Evolutionary conservation across 345 rosid species (phyloP), one percentile per base, ranked within the genome.

Genomic region (Xanthoceras sorbifolium): DNA sequence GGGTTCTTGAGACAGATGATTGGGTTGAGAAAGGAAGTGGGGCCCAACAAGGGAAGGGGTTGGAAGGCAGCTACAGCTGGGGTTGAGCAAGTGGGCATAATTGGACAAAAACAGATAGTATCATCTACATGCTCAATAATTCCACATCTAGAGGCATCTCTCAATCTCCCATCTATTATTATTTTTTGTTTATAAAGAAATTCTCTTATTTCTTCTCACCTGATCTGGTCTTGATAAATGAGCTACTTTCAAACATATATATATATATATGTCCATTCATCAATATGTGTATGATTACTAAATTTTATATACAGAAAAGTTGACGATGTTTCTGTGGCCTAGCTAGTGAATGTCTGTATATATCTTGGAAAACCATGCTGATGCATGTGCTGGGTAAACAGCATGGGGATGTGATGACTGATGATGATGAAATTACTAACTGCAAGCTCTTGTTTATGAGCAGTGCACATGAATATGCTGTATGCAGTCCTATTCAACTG

Each of bases 21-120:
- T 50, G 48, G 84, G 71, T 22, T 57, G 71, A 34, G 59, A 80
- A 69, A 62, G 26, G 12, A 67, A 72, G 85, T 74, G 75, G 84
- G 84, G 76, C 60, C 64, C 84, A 50, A 63, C 28, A 42, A 72
- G 82, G 74, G 67, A 46, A 60, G 60, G 64, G 59, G 74, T 65
- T 31, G 67, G 83, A 79, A 74, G 68, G 81, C 63, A 69, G 81
- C 50, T 82, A 78, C 86, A 85, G 84, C 88, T 81, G 82, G 86
- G 82, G n/a, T 32, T 67, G 80, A 69, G 71, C 86, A 86, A 82
- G 85, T 83, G 85, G 87, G 73, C 89, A 86, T 72, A 82, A 80
- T 28, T 86, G 85, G 93, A 81, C 85, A 82, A 22, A 78, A 81
- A 78, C 86, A 85, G 85, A 87, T 82, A 75, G 85, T 76, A 82